These are phyloP conservation scores for Deuterostichococcus epilithicus DNA, from an alignment of 139 green algal genomes.

Conservation along the genomic window DNA sequence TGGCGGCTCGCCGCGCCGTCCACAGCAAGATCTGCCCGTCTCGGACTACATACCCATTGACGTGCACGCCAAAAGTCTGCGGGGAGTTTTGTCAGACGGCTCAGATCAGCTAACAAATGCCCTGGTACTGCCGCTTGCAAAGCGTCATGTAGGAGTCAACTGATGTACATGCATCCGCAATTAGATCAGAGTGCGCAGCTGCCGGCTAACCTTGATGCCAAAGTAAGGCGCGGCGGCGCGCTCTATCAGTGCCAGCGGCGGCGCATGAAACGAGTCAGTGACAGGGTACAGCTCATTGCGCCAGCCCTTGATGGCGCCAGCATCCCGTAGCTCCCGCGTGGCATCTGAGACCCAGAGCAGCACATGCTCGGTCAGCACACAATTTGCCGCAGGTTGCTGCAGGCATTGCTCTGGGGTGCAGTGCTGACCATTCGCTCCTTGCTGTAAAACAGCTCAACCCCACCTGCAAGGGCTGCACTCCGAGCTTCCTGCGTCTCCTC, in stretches of 20 bases:
- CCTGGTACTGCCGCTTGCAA: background rate
- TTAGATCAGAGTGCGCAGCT: background rate
- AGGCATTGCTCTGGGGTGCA: background rate
- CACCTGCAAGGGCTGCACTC: background rate
- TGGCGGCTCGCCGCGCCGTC: conserved; percentile 70
- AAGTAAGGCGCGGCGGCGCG: conserved; percentile 80
- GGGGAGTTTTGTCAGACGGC: background rate
- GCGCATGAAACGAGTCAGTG: conserved; percentile 44
- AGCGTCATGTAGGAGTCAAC: background rate
- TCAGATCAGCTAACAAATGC: background rate
- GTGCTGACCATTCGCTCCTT: background rate
- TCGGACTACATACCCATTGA: conserved; percentile 79
- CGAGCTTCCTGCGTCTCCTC: background rate
- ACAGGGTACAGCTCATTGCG: conserved; percentile 92
- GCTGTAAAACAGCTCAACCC: no score
- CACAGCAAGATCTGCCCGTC: conserved; percentile 71
- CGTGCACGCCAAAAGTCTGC: conserved; percentile 79
- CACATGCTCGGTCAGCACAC: conserved; percentile 13
- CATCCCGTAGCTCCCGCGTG: conserved; percentile 26
- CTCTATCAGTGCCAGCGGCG: conserved; percentile 78
- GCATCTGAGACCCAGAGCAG: background rate
- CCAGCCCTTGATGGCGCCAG: conserved; percentile 81
- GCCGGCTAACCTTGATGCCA: conserved; percentile 66
- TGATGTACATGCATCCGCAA: background rate
- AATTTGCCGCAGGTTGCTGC: conserved; percentile 5